Percentiles rank a stretch among this genome's conserved stretches.
Conservation (phyloP, 306 rosid species). For the Begonia loranthoides region DNA sequence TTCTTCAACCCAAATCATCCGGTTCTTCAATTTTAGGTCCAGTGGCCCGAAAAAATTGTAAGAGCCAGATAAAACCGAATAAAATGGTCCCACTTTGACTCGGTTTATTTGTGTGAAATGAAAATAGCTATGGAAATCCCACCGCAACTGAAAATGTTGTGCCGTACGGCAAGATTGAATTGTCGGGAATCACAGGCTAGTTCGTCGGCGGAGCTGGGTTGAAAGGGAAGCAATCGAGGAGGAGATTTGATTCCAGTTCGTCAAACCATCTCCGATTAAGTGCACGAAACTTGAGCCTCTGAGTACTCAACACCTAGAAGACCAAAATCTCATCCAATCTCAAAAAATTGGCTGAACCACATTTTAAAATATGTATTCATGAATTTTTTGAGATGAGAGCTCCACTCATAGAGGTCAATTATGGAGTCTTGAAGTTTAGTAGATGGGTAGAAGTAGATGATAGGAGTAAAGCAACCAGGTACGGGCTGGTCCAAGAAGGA, state of each 20-base stretch:
- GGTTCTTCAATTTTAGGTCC: too few species aligned
- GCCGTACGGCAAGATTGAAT: neutral
- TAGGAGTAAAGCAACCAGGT: constrained; percentile 23
- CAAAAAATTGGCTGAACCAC: too few species aligned
- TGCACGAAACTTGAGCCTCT: constrained; percentile 9
- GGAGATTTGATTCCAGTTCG: constrained; percentile 1
- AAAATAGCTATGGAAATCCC: constrained; percentile 3
- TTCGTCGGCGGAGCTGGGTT: neutral
- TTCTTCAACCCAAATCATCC: too few species aligned
- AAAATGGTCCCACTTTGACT: neutral
- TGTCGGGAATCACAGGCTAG: neutral
- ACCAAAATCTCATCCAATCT: too few species aligned
- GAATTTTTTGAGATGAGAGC: too few species aligned
- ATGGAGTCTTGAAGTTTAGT: too few species aligned
- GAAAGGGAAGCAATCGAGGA: constrained; percentile 4
- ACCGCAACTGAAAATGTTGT: constrained; percentile 7
- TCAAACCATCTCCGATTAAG: neutral
- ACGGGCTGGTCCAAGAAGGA: constrained; percentile 30
- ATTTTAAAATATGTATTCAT: too few species aligned
- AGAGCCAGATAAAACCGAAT: too few species aligned
- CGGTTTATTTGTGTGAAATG: constrained; percentile 8
- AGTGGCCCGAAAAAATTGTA: too few species aligned
- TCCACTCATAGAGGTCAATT: neutral
- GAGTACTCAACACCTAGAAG: constrained; percentile 1
- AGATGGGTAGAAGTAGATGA: constrained; percentile 14